Base-by-base conservation (phyloP, 1,284 basidiomycete species). In the Ganoderma boninense region DNA sequence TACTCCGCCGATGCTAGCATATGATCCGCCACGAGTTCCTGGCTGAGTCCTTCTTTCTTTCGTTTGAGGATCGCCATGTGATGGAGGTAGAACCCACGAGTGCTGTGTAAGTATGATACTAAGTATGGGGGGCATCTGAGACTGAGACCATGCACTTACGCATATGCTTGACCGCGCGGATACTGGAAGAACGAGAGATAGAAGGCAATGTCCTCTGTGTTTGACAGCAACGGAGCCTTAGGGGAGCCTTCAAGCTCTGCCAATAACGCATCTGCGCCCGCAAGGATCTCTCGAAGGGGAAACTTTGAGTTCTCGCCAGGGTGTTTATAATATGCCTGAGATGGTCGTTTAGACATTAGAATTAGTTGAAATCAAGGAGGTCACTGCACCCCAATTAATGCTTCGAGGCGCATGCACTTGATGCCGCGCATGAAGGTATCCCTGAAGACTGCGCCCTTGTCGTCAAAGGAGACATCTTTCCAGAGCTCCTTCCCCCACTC, bases 401-500 rank as follows among this genome's bases (percentile, higher is more conserved):
- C 69, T 4, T 81, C 73, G 20, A 84, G 57, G 32, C 80, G 79
- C 32, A 85, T 46, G 10, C 73, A 69, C 32, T 76, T 78, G 49
- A 83, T 77, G 0, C 78, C 80, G 4, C 81, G 78, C 10, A 81
- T 66, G 71, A 83, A 83, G 2, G 76, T 78, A 2, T 71, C 46
- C 32, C 78, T 76, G 69, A 84, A 84, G 16, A 83, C 75, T 4
- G 73, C 71, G 1, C 82, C 82, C 40, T 79, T 77, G 4, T 79
- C 73, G 1, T 75, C 71, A 14, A 29, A 70, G 5, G 79, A 67
- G 1, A 84, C 80, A 65, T 82, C 71, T 32, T 72, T 68, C 83
- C 83, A 85, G 7, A 71, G 64, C 20, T 76, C 71, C 23, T 77
- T 71, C 18, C 85, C 85, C 84, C 84, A 85, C 54, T 81, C 77